Conservation (phyloP, 805 yeast genomes). For the Ogataea nitratoaversa region DNA sequence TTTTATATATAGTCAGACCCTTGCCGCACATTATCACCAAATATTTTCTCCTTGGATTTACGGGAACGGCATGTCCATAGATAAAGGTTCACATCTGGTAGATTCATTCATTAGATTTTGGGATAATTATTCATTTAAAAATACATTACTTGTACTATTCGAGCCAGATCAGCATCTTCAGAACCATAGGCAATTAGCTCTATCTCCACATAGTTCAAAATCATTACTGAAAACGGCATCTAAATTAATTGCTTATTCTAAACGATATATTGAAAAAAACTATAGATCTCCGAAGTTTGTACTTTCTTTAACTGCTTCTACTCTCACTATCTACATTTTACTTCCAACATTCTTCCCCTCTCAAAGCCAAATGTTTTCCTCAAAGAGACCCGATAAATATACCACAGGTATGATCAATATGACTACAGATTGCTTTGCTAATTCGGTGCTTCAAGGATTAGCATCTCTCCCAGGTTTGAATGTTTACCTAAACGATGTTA, state of each 20-base stretch:
- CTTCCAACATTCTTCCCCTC: conserved; percentile 16
- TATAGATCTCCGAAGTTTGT: conserved; percentile 2
- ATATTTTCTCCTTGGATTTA: too few species aligned
- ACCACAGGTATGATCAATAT: conserved; percentile 82
- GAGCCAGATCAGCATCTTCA: too few species aligned
- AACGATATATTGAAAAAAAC: not conserved
- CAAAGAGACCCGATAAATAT: conserved; percentile 58
- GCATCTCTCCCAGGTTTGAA: conserved; percentile 58
- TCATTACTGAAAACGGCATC: not conserved
- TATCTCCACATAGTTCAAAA: not conserved
- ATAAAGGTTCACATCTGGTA: not conserved
- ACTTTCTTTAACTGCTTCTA: conserved; percentile 3
- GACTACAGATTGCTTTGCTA: conserved; percentile 90
- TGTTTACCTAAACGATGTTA: conserved; percentile 46
- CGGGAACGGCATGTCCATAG: not conserved
- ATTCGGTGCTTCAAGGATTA: conserved; percentile 79
- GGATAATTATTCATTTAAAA: not conserved
- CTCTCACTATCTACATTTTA: conserved; percentile 10
- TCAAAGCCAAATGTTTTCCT: conserved; percentile 14
- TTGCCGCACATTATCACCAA: too few species aligned
- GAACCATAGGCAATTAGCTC: too few species aligned
- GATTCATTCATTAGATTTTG: not conserved
- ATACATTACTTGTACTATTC: too few species aligned
- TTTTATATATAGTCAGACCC: too few species aligned
- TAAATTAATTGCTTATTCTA: not conserved